Evolutionary conservation across 352 stramenopile genomes (phyloP), one percentile per base, ranked within the genome.

Genomic region (Phytopythium montanum): DNA sequence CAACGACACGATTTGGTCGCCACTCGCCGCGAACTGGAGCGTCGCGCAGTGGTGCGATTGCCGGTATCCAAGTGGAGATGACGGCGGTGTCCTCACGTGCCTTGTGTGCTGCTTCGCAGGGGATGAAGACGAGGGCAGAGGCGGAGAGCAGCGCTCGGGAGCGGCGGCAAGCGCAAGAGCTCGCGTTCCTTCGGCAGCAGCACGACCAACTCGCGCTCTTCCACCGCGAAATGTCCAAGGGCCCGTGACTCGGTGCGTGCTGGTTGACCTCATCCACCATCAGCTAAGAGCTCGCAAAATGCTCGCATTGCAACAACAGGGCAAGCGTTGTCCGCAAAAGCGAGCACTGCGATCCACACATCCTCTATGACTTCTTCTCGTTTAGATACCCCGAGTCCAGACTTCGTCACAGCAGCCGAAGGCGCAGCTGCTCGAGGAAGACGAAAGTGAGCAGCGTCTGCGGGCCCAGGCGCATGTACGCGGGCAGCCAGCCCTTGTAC

Each of bases 401-500:
- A 9, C 29, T 10, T 16, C 29, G 44, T 52, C 67, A 90, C 50
- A 90, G 67, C 64, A 94, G 64, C 31, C 81, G 72, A 63, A 80
- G 85, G 38, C 81, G 84, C 7, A 94, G 70, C 59, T 94, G 84
- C 50, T 94, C 84, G 16, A 94, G 62, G 55, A 90, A 92, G n/a
- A 94, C 81, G 50, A 94, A 92, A n/a, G 84, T 94, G 51, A 94
- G 70, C 58, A 94, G 65, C 45, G 84, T 94, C 65, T 94, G 84
- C 19, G 84, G 84, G 7, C 84, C 84, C 1, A 94, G 72, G 9
- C 84, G 81, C 82, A 94, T 94, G 67, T 92, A 94, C 19, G 81
- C 84, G 0, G 84, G 84, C 19, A 90, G 69, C 84, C 84, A 94
- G 41, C 86, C 86, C 64, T 92, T 92, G 72, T 91, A 95, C 29